Base-by-base conservation (phyloP, 192 early-diverging fungal species). In the Lobosporangium transversale region DNA sequence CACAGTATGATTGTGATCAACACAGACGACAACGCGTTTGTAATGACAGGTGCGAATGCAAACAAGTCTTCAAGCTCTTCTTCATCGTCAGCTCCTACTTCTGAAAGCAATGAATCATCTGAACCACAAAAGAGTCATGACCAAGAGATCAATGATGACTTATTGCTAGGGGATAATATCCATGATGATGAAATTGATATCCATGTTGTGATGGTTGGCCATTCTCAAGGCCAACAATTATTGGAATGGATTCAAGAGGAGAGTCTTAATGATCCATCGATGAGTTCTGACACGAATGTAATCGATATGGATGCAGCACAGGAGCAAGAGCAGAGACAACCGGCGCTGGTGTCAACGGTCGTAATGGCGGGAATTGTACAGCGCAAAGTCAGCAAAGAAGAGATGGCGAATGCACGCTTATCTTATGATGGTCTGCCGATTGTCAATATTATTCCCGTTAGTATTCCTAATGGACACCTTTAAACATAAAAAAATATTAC, bases 1-100 rank as follows among this genome's bases (percentile, higher is more conserved):
- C 33, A 62, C 23, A 55, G 59, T 15, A 69, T 66, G 0, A 62
- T 87, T 4, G 44, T 87, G 0, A 71, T 86, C 51, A 67, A 81
- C 33, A 66, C 57, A 29, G 62, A 83, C 24, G 78, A 82, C 1
- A 58, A 32, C 23, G 8, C 42, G 48, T 73, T 83, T 27, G 57
- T 57, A 4, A 76, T 76, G 73, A 62, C 64, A 3, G 65, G 64
- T 23, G 57, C 23, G n/a, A 58, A 17, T 27, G 10, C 51, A 11
- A 6, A 6, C 31, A 17, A 30, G 9, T 15, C 56, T 20, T 12
- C 44, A 12, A 14, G 21, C 17, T 12, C 53, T 8, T 6, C 30
- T 2, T 3, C 51, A 24, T 4, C 31, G 0, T 7, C 59, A 1
- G 33, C 42, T 14, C 37, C 37, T 14, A 10, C 37, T 10, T n/a